Percentiles rank a stretch among this genome's conserved stretches.
phyloP scores from a whole-genome alignment of 148 eudicot species.

The Fagopyrum homotropicum region DNA sequence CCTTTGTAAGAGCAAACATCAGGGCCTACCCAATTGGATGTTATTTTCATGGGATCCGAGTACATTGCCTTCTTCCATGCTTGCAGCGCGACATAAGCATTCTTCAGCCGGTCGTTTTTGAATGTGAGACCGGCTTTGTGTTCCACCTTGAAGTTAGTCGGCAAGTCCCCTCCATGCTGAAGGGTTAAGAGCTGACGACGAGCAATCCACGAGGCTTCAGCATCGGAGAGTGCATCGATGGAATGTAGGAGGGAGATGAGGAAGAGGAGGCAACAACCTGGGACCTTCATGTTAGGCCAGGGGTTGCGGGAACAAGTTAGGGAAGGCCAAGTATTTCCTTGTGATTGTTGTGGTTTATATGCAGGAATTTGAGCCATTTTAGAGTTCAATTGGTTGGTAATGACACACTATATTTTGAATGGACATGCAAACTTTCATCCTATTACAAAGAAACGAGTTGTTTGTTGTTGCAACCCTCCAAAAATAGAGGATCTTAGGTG shows the following conservation, averaged over 20 bases:
- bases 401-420: neutral
- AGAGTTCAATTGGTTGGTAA: neutral
- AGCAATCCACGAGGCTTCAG: constrained; percentile 5
- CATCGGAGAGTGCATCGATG: neutral
- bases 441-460: neutral
- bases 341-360: neutral
- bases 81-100: constrained; percentile 17
- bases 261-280: constrained; percentile 4
- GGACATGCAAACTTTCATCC: neutral
- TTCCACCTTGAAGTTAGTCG: neutral
- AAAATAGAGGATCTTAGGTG: neutral
- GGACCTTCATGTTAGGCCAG: constrained; percentile 5
- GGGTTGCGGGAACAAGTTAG: neutral
- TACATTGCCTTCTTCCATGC: constrained; percentile 19
- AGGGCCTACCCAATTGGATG: constrained; percentile 11
- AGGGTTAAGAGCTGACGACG: neutral
- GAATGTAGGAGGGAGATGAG: neutral
- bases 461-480: neutral
- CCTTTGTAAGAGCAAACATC: constrained; percentile 21
- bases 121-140: neutral
- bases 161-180: neutral
- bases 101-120: constrained; percentile 5
- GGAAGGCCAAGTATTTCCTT: neutral
- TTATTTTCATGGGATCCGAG: constrained; percentile 17
- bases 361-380: too few species aligned